Evolutionary conservation across 768 basidiomycete genomes (phyloP).

Genomic region (Trametopsis cervina): DNA sequence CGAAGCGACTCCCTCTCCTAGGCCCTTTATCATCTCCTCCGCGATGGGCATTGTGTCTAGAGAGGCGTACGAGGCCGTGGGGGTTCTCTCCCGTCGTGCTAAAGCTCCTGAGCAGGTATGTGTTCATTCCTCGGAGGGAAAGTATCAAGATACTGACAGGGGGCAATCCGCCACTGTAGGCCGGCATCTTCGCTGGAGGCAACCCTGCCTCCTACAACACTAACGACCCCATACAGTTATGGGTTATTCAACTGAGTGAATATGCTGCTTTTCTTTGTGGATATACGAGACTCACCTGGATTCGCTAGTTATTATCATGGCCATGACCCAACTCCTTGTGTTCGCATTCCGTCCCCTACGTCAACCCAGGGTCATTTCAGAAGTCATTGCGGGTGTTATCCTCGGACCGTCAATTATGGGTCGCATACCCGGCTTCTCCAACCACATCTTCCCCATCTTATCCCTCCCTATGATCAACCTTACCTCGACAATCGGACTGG

Average conservation of each 20-base stretch:
- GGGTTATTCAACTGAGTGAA: slow-evolving; percentile 71
- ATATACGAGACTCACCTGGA: background rate
- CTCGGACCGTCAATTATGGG: slow-evolving; percentile 73
- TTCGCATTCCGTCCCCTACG: slow-evolving; percentile 58
- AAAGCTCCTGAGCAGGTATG: slow-evolving; percentile 41
- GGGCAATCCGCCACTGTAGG: too few species aligned
- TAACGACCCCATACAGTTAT: slow-evolving; percentile 64
- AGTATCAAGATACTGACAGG: too few species aligned
- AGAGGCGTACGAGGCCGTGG: slow-evolving; percentile 25
- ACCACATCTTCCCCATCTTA: slow-evolving; percentile 28
- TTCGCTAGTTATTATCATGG: slow-evolving; percentile 64
- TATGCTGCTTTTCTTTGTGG: slow-evolving; percentile 4
- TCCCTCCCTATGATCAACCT: slow-evolving; percentile 58
- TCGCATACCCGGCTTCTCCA: slow-evolving; percentile 64
- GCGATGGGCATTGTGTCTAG: slow-evolving; percentile 44
- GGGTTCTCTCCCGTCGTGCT: slow-evolving; percentile 34
- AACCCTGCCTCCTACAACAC: slow-evolving; percentile 61
- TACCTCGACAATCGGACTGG: slow-evolving; percentile 68
- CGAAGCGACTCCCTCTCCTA: too few species aligned
- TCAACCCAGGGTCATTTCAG: slow-evolving; percentile 91
- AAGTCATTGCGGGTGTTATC: slow-evolving; percentile 86
- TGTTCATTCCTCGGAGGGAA: too few species aligned
- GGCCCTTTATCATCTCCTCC: too few species aligned
- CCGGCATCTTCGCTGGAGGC: slow-evolving; percentile 67
- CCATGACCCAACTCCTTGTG: slow-evolving; percentile 68